Base-by-base conservation (phyloP, 202 grass and related monocot species). In the Brachypodium distachyon region DNA sequence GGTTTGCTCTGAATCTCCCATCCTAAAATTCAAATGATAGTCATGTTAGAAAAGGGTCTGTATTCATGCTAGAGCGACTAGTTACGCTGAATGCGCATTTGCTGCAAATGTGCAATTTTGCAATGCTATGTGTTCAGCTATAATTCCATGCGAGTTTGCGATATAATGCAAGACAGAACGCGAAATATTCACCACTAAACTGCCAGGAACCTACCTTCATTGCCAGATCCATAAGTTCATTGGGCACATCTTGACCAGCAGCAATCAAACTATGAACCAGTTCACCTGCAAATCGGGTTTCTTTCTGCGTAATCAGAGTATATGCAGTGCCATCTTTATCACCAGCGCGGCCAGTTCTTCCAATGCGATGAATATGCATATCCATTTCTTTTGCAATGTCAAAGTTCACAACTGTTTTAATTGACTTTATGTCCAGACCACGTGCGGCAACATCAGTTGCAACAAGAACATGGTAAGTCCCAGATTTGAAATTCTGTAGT, bases 301-400 rank as follows among this genome's bases (percentile, higher is more conserved):
- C 95, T 80, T 98, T 98, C 74, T 78, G 86, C 61, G 91, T 98
- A 76, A 98, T 88, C 34, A 98, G 82, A 72, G 95, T 98, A 50
- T 92, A 90, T 51, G 95, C 95, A 23, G 87, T 98, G 23, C 95
- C 95, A 84, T 98, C 91, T 88, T 98, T 98, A 86, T 98, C 95
- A 64, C 95, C 95, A 74, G 95, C 95, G 32, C 95, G 91, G 16
- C 95, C 95, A 43, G 95, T 98, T 83, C 95, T 82, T 76, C 95
- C 95, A 41, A 98, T 91, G 42, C 95, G 89, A 72, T 98, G 95
- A 73, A 98, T 90, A 87, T 98, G 95, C 91, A 93, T 95, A 81
- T 98, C 95, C 95, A 98, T 92, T 73, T 98, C 95, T 81, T 90
- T 94, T 6, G 91, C 95, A 75, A 92, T 92, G 79, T 98, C 95